Percentiles rank a stretch among this genome's conserved stretches.
These are phyloP conservation scores for Claviceps pazoutovae DNA, from an alignment of 2,329 filamentous ascomycete species.

Conservation along the genomic window DNA sequence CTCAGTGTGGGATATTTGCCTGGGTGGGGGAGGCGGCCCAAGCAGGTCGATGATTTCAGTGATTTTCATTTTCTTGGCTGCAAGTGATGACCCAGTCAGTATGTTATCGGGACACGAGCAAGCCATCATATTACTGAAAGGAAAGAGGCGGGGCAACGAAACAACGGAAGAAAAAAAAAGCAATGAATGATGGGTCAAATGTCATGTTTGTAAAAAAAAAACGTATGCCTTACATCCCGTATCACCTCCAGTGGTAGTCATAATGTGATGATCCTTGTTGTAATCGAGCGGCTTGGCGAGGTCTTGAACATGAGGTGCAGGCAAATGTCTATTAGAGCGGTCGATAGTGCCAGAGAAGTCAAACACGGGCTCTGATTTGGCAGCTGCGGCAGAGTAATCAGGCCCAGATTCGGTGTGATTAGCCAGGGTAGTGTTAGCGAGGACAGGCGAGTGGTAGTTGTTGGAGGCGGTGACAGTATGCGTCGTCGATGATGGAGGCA, in stretches of 20 bases:
- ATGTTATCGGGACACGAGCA: neutral
- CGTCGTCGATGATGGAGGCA: constrained; percentile 15
- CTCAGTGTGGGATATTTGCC: constrained; percentile 36
- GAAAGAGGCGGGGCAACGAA: neutral
- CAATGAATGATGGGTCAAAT: neutral
- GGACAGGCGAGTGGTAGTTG: constrained; percentile 21
- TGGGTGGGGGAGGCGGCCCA: constrained; percentile 43
- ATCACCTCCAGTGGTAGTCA: constrained; percentile 14
- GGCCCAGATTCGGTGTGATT: constrained; percentile 23
- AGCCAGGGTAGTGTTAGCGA: constrained; percentile 16
- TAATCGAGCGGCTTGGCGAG: constrained; percentile 1
- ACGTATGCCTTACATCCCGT: constrained; percentile 33
- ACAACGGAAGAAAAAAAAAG: neutral
- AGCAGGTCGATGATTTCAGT: constrained; percentile 55
- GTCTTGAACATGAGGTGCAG: constrained; percentile 1
- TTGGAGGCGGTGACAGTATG: constrained; percentile 12
- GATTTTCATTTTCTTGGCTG: constrained; percentile 47
- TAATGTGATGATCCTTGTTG: constrained; percentile 9
- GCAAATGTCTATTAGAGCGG: constrained; percentile 27
- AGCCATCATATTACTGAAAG: neutral
- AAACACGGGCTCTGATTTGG: constrained; percentile 29
- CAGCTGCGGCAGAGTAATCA: constrained; percentile 33
- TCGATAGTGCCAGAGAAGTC: constrained; percentile 45
- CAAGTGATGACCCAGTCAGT: neutral
- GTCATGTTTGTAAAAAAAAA: neutral